These are phyloP conservation scores for Vigna radiata DNA, from an alignment of 306 rosid genomes.

Conservation along the genomic window DNA sequence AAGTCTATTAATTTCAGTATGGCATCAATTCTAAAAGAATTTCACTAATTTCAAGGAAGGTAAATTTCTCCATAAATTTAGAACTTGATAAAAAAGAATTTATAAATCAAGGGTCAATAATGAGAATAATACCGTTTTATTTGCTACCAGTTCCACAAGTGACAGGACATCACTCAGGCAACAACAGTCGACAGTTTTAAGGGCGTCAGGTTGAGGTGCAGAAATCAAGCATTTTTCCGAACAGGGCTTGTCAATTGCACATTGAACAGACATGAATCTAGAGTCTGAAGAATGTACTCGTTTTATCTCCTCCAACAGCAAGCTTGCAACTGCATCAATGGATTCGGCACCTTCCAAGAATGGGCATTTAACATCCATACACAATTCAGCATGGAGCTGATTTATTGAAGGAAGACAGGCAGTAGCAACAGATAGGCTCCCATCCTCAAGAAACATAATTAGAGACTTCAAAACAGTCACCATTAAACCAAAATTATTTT, in stretches of 20 bases:
- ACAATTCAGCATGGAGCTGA: conserved; percentile 51
- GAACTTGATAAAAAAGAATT: conserved; percentile 32
- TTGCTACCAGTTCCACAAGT: conserved; percentile 80
- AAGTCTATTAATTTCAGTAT: conserved; percentile 16
- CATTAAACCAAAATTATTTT: conserved; percentile 49
- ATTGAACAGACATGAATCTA: conserved; percentile 38
- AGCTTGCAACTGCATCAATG: conserved; percentile 54
- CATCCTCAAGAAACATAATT: conserved; percentile 66
- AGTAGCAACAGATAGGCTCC: conserved; percentile 44
- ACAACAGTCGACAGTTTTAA: conserved; percentile 43
- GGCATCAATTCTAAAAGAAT: conserved; percentile 10
- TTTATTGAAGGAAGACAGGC: conserved; percentile 52
- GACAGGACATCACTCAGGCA: conserved; percentile 66
- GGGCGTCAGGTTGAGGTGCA: conserved; percentile 45
- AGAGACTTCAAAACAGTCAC: conserved; percentile 72
- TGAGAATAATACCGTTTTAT: conserved; percentile 64
- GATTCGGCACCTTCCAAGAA: conserved; percentile 65
- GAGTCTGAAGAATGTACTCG: conserved; percentile 42
- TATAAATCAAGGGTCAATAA: conserved; percentile 18
- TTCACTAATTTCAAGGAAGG: not conserved
- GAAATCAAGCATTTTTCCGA: conserved; percentile 49
- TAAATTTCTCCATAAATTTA: not conserved
- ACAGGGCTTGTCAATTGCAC: conserved; percentile 40
- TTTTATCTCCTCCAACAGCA: conserved; percentile 65
- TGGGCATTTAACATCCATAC: conserved; percentile 61